Evolutionary conservation across 768 basidiomycete genomes (phyloP), one percentile per base, ranked within the genome.

Genomic region (Rhodotorula diobovata): DNA sequence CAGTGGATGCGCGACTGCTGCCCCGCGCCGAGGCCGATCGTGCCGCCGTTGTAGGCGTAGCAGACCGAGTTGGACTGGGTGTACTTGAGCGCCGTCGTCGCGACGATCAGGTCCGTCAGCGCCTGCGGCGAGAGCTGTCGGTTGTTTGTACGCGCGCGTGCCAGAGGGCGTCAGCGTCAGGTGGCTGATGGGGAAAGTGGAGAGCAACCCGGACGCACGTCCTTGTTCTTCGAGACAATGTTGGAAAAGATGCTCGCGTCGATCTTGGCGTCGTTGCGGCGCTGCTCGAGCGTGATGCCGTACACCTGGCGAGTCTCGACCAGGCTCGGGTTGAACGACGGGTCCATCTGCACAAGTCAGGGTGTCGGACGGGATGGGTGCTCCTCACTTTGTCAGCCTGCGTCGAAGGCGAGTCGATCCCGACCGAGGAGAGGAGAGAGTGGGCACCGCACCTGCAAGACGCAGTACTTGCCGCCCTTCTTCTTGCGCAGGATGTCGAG

Each of bases 1-100:
- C 96, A 99, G 84, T 99, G 96, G 79, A 99, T 99, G 51, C 96
- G 90, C 10, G 95, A 98, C 80, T 98, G 96, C 79, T 98, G 96
- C 21, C 95, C 96, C 0, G 96, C 96, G 45, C 96, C 96, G 58
- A 97, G 89, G 58, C 95, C 96, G 76, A 99, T 86, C 80, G 95
- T 89, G 23, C 93, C 87, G 21, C 96, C 96, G 77, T 87, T 89
- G 77, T 87, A 88, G 2, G 94, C 92, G 79, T 96, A 99, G 41
- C 95, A 89, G 63, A 99, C 96, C 72, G 91, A 94, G 85, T 99
- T 98, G 61, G 96, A 99, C 80, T 98, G 96, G 1, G 96, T 99
- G 85, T 98, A 99, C 81, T 98, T 99, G 77, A 98, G 85, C 2
- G 95, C 90, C 34, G 97, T 87, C 20, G 96, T 98, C 41, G 96